These are phyloP conservation scores for Sphaerulina populicola DNA, from an alignment of 2,329 filamentous ascomycete genomes.

Conservation along the genomic window DNA sequence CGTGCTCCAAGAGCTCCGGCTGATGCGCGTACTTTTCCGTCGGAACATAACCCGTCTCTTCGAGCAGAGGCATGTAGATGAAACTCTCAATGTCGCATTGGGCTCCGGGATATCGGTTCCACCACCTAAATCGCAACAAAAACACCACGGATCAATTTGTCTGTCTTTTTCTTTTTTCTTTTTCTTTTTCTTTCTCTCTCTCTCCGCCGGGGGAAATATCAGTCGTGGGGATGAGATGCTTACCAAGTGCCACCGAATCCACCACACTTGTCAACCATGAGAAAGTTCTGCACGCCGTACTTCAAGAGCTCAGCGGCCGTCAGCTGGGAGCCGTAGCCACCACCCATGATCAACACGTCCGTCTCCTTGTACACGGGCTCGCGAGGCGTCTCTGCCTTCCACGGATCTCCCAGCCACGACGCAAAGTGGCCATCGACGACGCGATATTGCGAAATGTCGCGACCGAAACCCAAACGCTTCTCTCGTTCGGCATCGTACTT, in stretches of 20 bases:
- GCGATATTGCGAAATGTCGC: constrained; percentile 20
- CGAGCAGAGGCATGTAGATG: constrained; percentile 42
- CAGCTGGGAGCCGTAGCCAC: constrained; percentile 21
- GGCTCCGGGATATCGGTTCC: constrained; percentile 37
- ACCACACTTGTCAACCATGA: constrained; percentile 20
- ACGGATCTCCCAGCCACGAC: constrained; percentile 18
- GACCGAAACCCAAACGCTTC: constrained; percentile 16
- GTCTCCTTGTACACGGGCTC: constrained; percentile 15
- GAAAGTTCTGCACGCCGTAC: constrained; percentile 19
- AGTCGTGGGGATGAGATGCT: neutral
- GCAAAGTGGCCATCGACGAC: constrained; percentile 19
- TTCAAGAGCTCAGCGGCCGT: constrained; percentile 20
- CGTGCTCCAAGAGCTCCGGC: constrained; percentile 37
- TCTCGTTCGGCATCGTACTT: constrained; percentile 20
- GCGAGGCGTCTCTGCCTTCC: constrained; percentile 15
- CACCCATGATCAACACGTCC: constrained; percentile 18
- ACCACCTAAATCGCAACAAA: neutral
- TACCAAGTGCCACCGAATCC: constrained; percentile 35
- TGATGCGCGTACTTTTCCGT: constrained; percentile 31
- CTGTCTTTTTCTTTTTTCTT: constrained; percentile 11
- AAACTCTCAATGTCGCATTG: constrained; percentile 42
- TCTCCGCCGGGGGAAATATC: too few species aligned
- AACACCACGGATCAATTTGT: constrained; percentile 30
- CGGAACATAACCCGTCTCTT: constrained; percentile 38
- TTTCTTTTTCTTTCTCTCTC: too few species aligned